A percentile compares a stretch with the other conserved stretches of the same genome.
phyloP scores from a whole-genome alignment of 2,329 filamentous ascomycete genomes.

The Pyricularia sp. region DNA sequence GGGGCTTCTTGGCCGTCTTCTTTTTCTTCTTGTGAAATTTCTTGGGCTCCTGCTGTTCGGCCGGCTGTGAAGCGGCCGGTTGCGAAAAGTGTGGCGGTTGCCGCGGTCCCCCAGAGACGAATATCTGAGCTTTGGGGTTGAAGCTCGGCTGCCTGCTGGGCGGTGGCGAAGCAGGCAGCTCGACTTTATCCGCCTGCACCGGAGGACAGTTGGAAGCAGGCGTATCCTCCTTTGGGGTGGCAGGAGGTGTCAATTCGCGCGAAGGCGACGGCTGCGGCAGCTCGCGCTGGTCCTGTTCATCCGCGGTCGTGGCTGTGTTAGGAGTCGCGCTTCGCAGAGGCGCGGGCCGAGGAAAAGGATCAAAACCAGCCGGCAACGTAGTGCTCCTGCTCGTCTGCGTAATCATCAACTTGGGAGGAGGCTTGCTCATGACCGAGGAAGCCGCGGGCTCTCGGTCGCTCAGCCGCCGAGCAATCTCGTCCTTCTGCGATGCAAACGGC shows the following conservation, averaged over 20 bases:
- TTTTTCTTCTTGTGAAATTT: not conserved
- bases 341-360: slow-evolving; percentile 2
- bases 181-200: not conserved
- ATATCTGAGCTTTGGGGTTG: not conserved
- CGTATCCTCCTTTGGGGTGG: not conserved
- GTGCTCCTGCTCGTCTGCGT: not conserved
- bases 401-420: not conserved
- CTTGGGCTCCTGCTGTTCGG: not conserved
- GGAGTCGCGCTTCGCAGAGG: not conserved
- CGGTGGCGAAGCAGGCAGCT: not conserved
- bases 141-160: not conserved
- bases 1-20: not conserved
- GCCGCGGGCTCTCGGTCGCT: not conserved
- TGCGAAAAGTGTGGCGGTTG: not conserved
- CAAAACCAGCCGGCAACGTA: slow-evolving; percentile 4
- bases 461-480: not conserved
- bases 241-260: not conserved
- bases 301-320: not conserved
- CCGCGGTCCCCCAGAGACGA: not conserved
- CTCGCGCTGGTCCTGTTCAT: not conserved
- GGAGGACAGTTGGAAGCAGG: not conserved
- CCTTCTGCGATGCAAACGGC: slow-evolving; percentile 1
- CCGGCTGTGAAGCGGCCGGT: not conserved
- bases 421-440: not conserved
- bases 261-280: not conserved